These are phyloP conservation scores for Mortierella sp. DNA, from an alignment of 371 early-diverging fungal genomes.

Conservation along the genomic window DNA sequence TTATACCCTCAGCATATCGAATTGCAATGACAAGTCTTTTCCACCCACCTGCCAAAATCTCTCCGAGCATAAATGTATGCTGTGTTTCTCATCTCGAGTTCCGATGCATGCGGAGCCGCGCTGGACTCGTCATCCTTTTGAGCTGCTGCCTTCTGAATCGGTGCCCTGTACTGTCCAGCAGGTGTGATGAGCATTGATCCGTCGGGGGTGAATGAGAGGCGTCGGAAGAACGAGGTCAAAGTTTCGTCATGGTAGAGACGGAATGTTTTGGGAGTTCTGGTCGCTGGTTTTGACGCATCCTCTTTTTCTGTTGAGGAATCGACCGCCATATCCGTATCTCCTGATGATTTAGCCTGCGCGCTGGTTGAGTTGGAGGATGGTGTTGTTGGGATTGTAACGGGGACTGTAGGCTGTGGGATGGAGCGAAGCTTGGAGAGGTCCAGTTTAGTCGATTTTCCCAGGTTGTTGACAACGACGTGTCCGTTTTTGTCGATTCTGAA, in stretches of 20 bases:
- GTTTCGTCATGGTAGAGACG: conserved; percentile 91
- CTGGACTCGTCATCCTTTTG: conserved; percentile 29
- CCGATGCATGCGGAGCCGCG: conserved; percentile 18
- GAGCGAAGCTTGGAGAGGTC: conserved; percentile 53
- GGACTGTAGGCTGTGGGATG: conserved; percentile 19
- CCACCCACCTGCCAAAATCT: conserved; percentile 57
- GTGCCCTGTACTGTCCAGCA: conserved; percentile 75
- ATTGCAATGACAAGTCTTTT: not conserved
- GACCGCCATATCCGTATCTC: conserved; percentile 21
- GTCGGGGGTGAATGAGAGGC: conserved; percentile 92
- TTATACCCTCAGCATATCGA: not conserved
- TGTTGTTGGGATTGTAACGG: not conserved
- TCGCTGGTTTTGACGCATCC: conserved; percentile 36
- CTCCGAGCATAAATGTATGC: conserved; percentile 66
- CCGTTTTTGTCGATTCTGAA: conserved; percentile 47
- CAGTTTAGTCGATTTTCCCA: conserved; percentile 57
- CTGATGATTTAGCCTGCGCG: conserved; percentile 27
- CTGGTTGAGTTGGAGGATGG: conserved; percentile 30
- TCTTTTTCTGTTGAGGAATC: conserved; percentile 30
- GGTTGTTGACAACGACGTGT: conserved; percentile 31
- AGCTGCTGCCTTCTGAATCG: conserved; percentile 9
- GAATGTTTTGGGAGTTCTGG: conserved; percentile 47
- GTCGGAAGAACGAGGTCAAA: conserved; percentile 91
- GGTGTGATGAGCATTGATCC: conserved; percentile 89
- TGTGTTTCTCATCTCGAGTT: conserved; percentile 54